phyloP scores from a whole-genome alignment of 331 rosid genomes.

The Dryas integrifolia region DNA sequence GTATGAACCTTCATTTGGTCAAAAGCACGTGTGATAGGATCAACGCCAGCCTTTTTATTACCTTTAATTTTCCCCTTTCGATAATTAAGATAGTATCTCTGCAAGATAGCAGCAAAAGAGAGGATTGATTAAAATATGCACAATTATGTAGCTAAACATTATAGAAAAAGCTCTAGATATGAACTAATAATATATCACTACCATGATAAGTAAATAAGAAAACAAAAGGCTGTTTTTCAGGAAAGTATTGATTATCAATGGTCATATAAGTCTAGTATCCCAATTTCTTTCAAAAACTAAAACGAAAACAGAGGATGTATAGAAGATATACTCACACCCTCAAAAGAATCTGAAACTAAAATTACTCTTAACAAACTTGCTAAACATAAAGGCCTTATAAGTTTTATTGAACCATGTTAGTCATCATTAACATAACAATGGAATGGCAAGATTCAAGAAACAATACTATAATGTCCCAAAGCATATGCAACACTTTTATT shows the following conservation, averaged over 20 bases:
- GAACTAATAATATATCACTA: background rate
- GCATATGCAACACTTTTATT: slow-evolving; percentile 17
- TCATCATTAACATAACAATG: background rate
- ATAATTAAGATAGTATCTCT: slow-evolving; percentile 53
- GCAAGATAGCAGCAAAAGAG: slow-evolving; percentile 35
- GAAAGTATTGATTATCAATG: background rate
- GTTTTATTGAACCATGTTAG: too few relatives aligned
- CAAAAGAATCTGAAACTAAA: background rate
- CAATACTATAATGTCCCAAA: background rate
- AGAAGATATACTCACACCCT: background rate
- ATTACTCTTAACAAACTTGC: background rate
- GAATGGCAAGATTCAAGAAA: background rate
- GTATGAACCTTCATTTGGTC: slow-evolving; percentile 81
- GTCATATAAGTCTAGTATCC: background rate
- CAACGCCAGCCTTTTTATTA: slow-evolving; percentile 72
- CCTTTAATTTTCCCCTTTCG: slow-evolving; percentile 43
- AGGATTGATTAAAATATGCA: slow-evolving; percentile 7
- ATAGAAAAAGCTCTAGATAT: background rate
- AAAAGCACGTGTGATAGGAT: slow-evolving; percentile 89
- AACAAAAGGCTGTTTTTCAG: background rate
- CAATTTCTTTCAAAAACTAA: background rate
- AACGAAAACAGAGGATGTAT: background rate
- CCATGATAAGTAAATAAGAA: background rate
- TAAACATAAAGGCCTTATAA: background rate
- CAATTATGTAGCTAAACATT: background rate